Conservation (phyloP, 306 rosid genomes). For the Cicer cuneatum region DNA sequence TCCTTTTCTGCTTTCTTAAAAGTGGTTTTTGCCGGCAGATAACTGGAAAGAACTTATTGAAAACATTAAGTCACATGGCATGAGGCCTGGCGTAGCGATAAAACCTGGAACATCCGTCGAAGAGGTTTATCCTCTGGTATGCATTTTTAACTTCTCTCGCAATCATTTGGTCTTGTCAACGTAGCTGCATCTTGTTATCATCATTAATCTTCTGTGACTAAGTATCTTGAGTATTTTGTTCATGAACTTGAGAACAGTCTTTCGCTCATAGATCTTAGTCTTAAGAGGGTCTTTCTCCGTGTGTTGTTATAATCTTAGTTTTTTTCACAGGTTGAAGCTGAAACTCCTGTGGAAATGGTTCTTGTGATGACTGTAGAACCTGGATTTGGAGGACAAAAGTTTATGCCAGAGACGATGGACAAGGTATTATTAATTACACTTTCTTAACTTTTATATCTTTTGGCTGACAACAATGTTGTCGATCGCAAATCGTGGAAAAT, state of each 20-base stretch:
- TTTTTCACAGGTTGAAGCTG: conserved; percentile 75
- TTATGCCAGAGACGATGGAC: conserved; percentile 90
- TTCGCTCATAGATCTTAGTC: neutral
- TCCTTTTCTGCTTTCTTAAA: conserved; percentile 37
- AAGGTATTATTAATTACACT: conserved; percentile 55
- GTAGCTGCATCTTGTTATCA: conserved; percentile 22
- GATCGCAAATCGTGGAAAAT: neutral
- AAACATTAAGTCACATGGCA: conserved; percentile 68
- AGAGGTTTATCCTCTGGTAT: conserved; percentile 90
- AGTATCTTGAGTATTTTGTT: neutral
- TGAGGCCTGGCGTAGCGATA: conserved; percentile 87
- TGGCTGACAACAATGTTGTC: conserved; percentile 22
- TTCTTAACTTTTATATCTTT: conserved; percentile 21
- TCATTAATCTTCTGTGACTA: neutral
- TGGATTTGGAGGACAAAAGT: conserved; percentile 98
- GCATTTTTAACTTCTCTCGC: conserved; percentile 5
- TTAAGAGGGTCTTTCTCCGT: neutral
- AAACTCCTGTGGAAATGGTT: conserved; percentile 90
- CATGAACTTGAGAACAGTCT: conserved; percentile 18
- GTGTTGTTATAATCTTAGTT: conserved; percentile 28
- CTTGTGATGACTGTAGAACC: conserved; percentile 99
- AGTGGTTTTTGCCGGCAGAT: conserved; percentile 53
- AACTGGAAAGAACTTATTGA: conserved; percentile 83
- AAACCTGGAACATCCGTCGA: conserved; percentile 83
- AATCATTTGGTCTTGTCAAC: conserved; percentile 11